Base-by-base conservation (phyloP, 139 green algal species). In the Pleodorina starrii region DNA sequence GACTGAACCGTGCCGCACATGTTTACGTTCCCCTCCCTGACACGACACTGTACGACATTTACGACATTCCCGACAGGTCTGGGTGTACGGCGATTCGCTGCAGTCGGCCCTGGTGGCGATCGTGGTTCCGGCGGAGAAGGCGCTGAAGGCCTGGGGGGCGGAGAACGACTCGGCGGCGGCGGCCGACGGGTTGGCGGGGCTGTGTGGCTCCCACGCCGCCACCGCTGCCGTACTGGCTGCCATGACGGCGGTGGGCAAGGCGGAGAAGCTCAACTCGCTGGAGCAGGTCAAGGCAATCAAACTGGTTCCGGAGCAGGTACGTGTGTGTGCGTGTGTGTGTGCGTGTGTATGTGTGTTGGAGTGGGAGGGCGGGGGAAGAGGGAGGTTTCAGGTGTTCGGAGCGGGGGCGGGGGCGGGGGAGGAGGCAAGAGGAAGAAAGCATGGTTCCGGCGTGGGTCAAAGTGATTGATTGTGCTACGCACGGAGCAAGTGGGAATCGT, bases 1-100 rank as follows among this genome's bases (percentile, higher is more conserved):
- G n/a, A n/a, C n/a, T n/a, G n/a, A n/a, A n/a, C n/a, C n/a, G n/a
- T n/a, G n/a, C n/a, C n/a, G n/a, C n/a, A n/a, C n/a, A n/a, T n/a
- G n/a, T n/a, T n/a, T n/a, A n/a, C n/a, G n/a, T n/a, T n/a, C n/a
- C n/a, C n/a, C n/a, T n/a, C n/a, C n/a, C n/a, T n/a, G n/a, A n/a
- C n/a, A n/a, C n/a, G n/a, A n/a, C n/a, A n/a, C n/a, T n/a, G n/a
- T n/a, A n/a, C n/a, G n/a, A n/a, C n/a, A n/a, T n/a, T n/a, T n/a
- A n/a, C n/a, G n/a, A n/a, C n/a, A n/a, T n/a, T n/a, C n/a, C n/a
- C n/a, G n/a, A n/a, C 66, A 88, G 82, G 83, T 95, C 17, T 95
- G 89, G 95, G 96, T 98, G 85, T 99, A 99, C 89, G 97, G 97
- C 83, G 96, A 97, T 35, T 93, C 95, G 19, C 88, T 96, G 84